These are phyloP conservation scores for Elaeagnus macrophylla DNA, from an alignment of 306 rosid genomes.

Conservation along the genomic window DNA sequence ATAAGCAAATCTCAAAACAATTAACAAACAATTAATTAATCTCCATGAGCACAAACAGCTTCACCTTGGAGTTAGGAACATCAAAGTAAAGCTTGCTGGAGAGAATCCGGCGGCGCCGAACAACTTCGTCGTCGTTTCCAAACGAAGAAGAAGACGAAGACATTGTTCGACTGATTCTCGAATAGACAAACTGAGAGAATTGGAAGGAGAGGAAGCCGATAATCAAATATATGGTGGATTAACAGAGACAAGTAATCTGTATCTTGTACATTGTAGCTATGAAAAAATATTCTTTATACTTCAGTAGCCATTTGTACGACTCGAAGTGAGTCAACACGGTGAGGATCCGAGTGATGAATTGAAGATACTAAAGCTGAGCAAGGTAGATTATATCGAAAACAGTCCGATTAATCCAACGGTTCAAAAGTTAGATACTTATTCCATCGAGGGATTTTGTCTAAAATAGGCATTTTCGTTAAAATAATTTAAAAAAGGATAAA, in stretches of 20 bases:
- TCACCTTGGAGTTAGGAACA: constrained; percentile 61
- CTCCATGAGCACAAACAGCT: not conserved
- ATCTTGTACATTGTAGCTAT: not conserved
- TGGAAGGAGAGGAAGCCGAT: constrained; percentile 14
- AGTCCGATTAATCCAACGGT: too few relatives aligned
- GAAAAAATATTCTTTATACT: not conserved
- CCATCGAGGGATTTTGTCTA: too few relatives aligned
- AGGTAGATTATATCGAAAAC: too few relatives aligned
- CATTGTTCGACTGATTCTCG: constrained; percentile 28
- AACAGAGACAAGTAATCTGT: constrained; percentile 22
- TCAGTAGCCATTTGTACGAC: not conserved
- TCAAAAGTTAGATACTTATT: too few relatives aligned
- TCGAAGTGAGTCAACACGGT: constrained; percentile 4
- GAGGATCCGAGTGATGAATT: not conserved
- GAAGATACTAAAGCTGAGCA: not conserved
- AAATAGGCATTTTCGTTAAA: too few relatives aligned
- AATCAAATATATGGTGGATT: constrained; percentile 6
- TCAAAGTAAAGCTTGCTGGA: constrained; percentile 76
- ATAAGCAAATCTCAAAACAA: not conserved
- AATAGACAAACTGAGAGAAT: constrained; percentile 11
- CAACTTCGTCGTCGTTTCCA: constrained; percentile 22
- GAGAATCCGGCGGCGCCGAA: constrained; percentile 54
- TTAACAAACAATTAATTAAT: not conserved
- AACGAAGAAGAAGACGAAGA: constrained; percentile 33
- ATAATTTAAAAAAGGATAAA: too few relatives aligned